Base-by-base conservation (phyloP, 1,284 basidiomycete species). In the Leccinum subfulvum region DNA sequence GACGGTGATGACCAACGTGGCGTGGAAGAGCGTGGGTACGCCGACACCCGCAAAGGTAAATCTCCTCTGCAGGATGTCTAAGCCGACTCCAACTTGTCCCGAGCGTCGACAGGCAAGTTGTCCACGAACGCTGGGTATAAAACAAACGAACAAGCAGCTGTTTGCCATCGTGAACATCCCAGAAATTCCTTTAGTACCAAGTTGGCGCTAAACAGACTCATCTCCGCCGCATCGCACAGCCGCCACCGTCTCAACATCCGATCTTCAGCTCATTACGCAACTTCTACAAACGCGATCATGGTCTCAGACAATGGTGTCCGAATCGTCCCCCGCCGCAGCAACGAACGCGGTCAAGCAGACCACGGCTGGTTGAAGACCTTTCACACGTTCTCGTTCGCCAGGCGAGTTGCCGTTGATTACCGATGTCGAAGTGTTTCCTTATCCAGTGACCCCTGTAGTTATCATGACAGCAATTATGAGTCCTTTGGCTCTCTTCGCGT, bases 361-460 rank as follows among this genome's bases (percentile, higher is more conserved):
- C 94, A 95, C 69, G 87, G 87, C 23, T 98, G 95, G 95, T 80
- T 98, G 56, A 95, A 95, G 82, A 90, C 90, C 0, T 94, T 94
- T 81, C 92, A 94, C 69, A 91, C 92, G 0, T 95, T 94, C 75
- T 86, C 87, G 7, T 95, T 96, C 71, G 90, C 94, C 1, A 77
- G 77, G 88, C 89, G 26, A 53, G 23, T 53, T 53, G 52, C 26
- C 47, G 18, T 49, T 23, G 13, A 49, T 14, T 49, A 21, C 21
- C 21, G 13, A 47, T 47, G 44, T 21, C 18, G 44, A 47, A 18
- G 18, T 49, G 47, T 49, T 49, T 21, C 47, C 47, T 49, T 49
- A 49, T 49, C 11, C 21, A 49, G 21, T 8, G 11, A 49, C 47
- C 47, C 47, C 21, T 8, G 18, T 41, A 89, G 86, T 70, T 94